Base-by-base conservation (phyloP, 768 basidiomycete genomes). In the Lactarius vividus region DNA sequence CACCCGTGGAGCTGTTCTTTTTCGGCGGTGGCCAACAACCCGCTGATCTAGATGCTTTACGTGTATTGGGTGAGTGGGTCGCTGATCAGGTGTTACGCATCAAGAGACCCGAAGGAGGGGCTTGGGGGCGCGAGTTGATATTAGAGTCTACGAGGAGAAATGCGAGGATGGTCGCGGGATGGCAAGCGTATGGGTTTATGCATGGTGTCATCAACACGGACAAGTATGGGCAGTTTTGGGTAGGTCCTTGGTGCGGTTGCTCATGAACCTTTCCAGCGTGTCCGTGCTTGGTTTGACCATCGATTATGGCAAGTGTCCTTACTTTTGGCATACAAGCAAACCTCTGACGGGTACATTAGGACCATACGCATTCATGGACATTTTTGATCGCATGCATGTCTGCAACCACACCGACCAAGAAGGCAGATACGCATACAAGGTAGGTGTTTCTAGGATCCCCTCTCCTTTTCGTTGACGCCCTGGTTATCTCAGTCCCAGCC, bases 201-300 rank as follows among this genome's bases (percentile, higher is more conserved):
- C 92, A 95, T 73, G 94, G 94, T 0, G 96, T 99, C 42, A 94
- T 99, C 71, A 98, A 98, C 73, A 96, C 96, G 2, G 96, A 98
- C 79, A 97, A 96, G 91, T 90, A 70, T 64, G 83, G 73, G n/a
- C 29, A 31, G 62, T 35, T 46, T 35, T 16, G 31, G 20, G 28
- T 16, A 56, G 31, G 0, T 7, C 40, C n/a, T 20, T 26, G 11
- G 58, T 52, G 74, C 37, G 74, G 62, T 15, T 52, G 33, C 42
- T 61, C 18, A 60, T 40, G 8, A 37, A 29, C 42, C 40, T 53
- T 40, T 18, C 29, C 68, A 91, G 89, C 62, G 84, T 91, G 26
- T 91, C 89, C 3, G 79, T 92, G 20, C 76, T 90, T 35, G 90
- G 90, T 2, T 74, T 91, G 66, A 91, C 90, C 0, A 90, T 91